Percentiles rank a stretch among this genome's conserved stretches.
phyloP scores from a whole-genome alignment of 495 filamentous ascomycete genomes.

The Penicillium herquei region DNA sequence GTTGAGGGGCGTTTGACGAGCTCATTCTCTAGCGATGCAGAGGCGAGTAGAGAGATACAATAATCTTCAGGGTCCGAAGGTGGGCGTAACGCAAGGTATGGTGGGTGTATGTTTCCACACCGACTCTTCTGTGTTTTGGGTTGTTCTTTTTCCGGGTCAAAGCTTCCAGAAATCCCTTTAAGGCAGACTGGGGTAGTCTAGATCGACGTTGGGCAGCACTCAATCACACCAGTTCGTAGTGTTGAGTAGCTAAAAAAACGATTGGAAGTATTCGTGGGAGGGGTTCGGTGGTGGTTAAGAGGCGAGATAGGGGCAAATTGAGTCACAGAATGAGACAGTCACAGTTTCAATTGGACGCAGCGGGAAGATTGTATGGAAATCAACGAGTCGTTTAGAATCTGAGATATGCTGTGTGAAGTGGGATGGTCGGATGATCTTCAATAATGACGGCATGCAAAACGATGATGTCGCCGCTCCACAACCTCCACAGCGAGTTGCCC shows the following conservation, averaged over 20 bases:
- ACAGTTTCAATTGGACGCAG: neutral
- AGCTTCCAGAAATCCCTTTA: neutral
- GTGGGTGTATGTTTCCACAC: constrained; percentile 18
- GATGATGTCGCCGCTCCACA: constrained; percentile 39
- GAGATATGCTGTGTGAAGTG: constrained; percentile 6
- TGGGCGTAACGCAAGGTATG: constrained; percentile 21
- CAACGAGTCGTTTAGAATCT: constrained; percentile 4
- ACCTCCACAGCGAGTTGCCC: constrained; percentile 28
- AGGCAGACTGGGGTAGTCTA: neutral
- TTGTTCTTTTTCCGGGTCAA: neutral
- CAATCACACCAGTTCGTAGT: neutral
- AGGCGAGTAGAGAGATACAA: constrained; percentile 1
- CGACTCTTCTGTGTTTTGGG: constrained; percentile 10
- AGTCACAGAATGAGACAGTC: constrained; percentile 8
- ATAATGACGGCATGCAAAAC: constrained; percentile 19
- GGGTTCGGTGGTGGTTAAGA: neutral
- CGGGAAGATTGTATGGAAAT: neutral
- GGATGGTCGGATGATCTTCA: constrained; percentile 17
- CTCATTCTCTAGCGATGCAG: constrained; percentile 26
- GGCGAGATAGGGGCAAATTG: constrained; percentile 5
- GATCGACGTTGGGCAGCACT: neutral
- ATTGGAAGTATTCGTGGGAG: neutral
- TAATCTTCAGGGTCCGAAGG: constrained; percentile 9
- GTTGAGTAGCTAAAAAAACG: neutral
- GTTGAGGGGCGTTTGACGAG: constrained; percentile 30